Base-by-base conservation (phyloP, 768 basidiomycete species). In the Pleurotus tuber-regium region DNA sequence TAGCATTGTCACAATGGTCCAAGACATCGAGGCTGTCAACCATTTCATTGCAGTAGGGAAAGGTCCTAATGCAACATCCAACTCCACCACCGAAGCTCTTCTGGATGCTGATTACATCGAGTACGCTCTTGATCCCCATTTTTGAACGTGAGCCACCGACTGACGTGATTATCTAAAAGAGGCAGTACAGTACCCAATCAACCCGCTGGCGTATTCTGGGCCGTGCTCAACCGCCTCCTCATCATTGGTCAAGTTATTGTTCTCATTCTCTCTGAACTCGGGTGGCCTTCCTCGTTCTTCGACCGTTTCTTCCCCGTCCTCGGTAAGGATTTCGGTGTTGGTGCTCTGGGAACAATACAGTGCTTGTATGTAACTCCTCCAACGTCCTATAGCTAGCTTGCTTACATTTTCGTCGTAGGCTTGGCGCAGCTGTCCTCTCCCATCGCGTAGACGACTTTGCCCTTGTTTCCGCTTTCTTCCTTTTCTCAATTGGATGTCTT, bases 171-270 rank as follows among this genome's bases (percentile, higher is more conserved):
- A 31, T 12, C 42, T 43, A 47, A 10, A 53, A 82, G 76, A 60
- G 80, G 86, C 48, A 89, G 86, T 67, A 91, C 92, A 0, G 89
- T 97, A n/a, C 93, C 93, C 2, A 92, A 93, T 68, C 93, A 96
- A 66, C 75, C 92, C 40, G 94, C 91, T 5, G 94, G 94, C 23
- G 82, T 85, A 19, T 96, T 97, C 69, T 97, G 92, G 90, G 87
- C 91, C 2, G 82, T 94, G 39, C 76, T 94, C 52, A 86, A 90
- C 59, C 83, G 87, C 38, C 70, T 96, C n/a, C 77, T 96, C 62
- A 89, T 94, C 68, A 76, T 91, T 51, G 84, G 88, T 69, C 86
- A 93, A 66, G 78, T 83, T 44, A 63, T 94, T 60, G 75, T 90
- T 47, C 82, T 96, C 48, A 70, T 92, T 54, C 66, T 90, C 38